Conservation (phyloP, 768 basidiomycete species). For the Jaapia argillacea region DNA sequence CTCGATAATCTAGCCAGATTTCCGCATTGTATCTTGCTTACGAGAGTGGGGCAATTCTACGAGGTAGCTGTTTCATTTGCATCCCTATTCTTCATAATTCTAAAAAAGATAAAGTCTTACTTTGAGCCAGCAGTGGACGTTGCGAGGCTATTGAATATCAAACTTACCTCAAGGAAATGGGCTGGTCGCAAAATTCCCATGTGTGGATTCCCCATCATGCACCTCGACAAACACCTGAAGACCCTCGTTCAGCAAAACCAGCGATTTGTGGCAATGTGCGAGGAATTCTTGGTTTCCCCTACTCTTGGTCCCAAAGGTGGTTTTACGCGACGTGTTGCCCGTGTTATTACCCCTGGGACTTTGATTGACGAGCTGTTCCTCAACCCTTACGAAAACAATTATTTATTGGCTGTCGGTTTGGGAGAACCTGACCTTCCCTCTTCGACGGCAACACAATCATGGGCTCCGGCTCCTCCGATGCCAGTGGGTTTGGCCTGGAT, state of each 20-base stretch:
- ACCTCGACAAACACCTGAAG: conserved; percentile 83
- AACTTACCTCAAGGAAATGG: conserved; percentile 72
- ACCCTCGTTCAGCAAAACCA: conserved; percentile 74
- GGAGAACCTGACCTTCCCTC: conserved; percentile 6
- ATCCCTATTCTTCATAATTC: not conserved
- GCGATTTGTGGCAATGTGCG: conserved; percentile 87
- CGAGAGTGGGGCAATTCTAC: conserved; percentile 91
- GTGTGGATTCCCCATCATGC: conserved; percentile 84
- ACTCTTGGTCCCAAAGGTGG: conserved; percentile 38
- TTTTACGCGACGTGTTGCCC: conserved; percentile 74
- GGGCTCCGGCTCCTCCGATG: too few species aligned
- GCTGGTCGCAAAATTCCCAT: conserved; percentile 60
- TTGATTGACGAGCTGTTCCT: conserved; percentile 88
- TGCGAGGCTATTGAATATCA: conserved; percentile 69
- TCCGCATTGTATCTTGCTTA: conserved; percentile 84
- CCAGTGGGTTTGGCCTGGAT: conserved; percentile 81
- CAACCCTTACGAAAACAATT: conserved; percentile 82
- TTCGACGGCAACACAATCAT: not conserved
- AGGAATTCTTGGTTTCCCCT: conserved; percentile 64
- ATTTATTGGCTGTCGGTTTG: conserved; percentile 59
- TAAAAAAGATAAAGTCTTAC: conserved; percentile 57
- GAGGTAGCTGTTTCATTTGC: conserved; percentile 44
- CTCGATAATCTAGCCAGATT: conserved; percentile 62
- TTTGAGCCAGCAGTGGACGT: conserved; percentile 85
- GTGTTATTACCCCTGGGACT: conserved; percentile 89